phyloP scores from a whole-genome alignment of 2,329 filamentous ascomycete species.

The Tolypocladium paradoxum region DNA sequence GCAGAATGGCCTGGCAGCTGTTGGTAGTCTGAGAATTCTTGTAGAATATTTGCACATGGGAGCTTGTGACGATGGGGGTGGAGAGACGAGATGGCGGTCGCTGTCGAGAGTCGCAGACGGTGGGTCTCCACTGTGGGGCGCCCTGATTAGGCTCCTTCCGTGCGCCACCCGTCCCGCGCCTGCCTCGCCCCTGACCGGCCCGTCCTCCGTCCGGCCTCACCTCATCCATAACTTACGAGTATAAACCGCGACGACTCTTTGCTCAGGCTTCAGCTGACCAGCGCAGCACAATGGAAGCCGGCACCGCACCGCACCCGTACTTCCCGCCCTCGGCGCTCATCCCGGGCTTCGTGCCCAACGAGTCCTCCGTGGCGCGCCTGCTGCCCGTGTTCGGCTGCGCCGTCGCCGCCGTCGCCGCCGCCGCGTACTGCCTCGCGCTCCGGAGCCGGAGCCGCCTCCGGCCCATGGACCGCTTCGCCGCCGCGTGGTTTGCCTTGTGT shows the following conservation, averaged over 20 bases:
- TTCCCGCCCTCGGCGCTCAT: conserved; percentile 33
- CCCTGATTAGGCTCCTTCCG: not conserved
- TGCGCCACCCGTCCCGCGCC: not conserved
- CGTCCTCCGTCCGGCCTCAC: not conserved
- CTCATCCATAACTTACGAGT: no score
- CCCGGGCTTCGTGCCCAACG: conserved; percentile 34
- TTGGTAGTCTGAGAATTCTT: no score
- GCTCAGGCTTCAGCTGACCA: not conserved
- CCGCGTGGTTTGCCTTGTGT: conserved; percentile 48
- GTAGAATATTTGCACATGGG: no score
- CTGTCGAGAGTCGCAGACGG: no score
- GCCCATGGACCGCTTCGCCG: conserved; percentile 27
- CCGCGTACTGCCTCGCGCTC: conserved; percentile 16
- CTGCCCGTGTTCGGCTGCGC: conserved; percentile 24
- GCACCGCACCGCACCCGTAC: conserved; percentile 32
- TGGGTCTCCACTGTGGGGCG: not conserved
- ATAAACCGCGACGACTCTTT: not conserved
- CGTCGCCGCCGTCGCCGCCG: conserved; percentile 23
- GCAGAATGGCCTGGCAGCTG: no score
- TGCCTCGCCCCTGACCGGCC: not conserved
- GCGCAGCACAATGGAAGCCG: not conserved
- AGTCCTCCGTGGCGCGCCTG: conserved; percentile 25
- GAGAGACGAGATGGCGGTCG: no score
- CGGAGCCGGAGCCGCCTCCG: conserved; percentile 10
- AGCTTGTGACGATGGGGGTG: no score